phyloP scores from a whole-genome alignment of 73 alveolate genomes.

The Diophrys sp. region DNA sequence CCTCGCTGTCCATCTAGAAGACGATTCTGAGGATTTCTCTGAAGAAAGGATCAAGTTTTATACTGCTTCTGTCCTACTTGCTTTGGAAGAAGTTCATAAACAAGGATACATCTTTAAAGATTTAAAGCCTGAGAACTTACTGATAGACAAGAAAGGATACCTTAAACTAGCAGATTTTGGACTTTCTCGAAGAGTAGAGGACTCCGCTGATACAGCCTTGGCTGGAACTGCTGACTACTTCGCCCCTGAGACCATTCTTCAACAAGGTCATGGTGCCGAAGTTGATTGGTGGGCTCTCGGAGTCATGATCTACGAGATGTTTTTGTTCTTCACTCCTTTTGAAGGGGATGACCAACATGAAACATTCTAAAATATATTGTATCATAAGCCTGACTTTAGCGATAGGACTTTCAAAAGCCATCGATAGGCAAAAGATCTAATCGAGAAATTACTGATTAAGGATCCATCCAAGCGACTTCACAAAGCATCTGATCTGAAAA shows the following conservation, averaged over 20 bases:
- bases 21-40: constrained; percentile 4
- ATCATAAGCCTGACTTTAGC: not conserved
- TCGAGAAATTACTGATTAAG: not conserved
- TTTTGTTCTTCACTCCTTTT: not conserved
- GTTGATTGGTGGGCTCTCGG: not conserved
- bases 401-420: not conserved
- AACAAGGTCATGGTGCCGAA: constrained; percentile 45
- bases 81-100: constrained; percentile 50
- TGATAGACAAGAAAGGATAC: constrained; percentile 50
- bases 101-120: constrained; percentile 41
- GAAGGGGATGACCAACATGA: not conserved
- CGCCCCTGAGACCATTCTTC: constrained; percentile 48
- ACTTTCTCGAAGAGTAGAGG: not conserved
- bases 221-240: constrained; percentile 54
- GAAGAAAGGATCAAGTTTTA: constrained; percentile 20
- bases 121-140: constrained; percentile 55
- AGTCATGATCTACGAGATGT: not conserved
- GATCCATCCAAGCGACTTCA: not conserved
- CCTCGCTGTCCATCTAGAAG: constrained; percentile 25
- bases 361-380: too few relatives aligned
- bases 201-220: constrained; percentile 8
- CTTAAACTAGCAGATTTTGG: constrained; percentile 62
- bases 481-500: not conserved
- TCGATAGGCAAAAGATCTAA: not conserved
- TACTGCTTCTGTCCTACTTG: constrained; percentile 37